Evolutionary conservation across 2,329 filamentous ascomycete genomes (phyloP), one percentile per base, ranked within the genome.

Genomic region (Sordariomycetes sp.): DNA sequence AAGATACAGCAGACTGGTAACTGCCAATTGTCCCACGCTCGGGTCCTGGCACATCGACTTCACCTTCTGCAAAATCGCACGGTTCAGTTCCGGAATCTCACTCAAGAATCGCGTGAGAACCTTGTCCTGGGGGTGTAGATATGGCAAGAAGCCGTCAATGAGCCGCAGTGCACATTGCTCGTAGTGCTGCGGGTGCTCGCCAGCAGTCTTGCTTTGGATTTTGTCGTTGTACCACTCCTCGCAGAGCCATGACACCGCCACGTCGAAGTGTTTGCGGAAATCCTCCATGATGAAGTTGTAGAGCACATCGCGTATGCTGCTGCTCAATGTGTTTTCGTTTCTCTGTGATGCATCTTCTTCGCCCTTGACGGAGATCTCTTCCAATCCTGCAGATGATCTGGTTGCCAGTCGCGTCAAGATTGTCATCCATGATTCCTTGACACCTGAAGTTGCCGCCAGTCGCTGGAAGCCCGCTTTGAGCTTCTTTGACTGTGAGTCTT

Each of bases 211-310:
- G 37, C 50, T 62, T 40, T 54, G 61, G 42, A 63, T 59, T 55
- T 58, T 78, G 54, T 96, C 90, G 48, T 88, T 93, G 58, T 94
- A 96, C 90, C 92, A 98, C 59, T 98, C 92, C 56, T 98, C 92
- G 47, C 82, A 94, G 12, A 98, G 70, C 92, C 92, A 98, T 7
- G 82, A 80, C 33, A 96, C 86, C 2, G 87, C 90, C 16, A 92
- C 75, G 45, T 93, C 88, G 42, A 96, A 88, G 28, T 92, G 80
- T 41, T 74, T 79, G 35, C 90, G 79, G 61, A 94, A 98, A 53
- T 96, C 90, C 42, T 93, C 86, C 42, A 96, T 74, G 31, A 96
- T 74, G 54, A 94, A 95, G 35, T 75, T 71, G 57, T 87, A 92
- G 2, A 98, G 64, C 7, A 77, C 70, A 45, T 94, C 82, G 34